Evolutionary conservation across 345 rosid species (phyloP), one percentile per base, ranked within the genome.

Genomic region (Limnanthes douglasii): DNA sequence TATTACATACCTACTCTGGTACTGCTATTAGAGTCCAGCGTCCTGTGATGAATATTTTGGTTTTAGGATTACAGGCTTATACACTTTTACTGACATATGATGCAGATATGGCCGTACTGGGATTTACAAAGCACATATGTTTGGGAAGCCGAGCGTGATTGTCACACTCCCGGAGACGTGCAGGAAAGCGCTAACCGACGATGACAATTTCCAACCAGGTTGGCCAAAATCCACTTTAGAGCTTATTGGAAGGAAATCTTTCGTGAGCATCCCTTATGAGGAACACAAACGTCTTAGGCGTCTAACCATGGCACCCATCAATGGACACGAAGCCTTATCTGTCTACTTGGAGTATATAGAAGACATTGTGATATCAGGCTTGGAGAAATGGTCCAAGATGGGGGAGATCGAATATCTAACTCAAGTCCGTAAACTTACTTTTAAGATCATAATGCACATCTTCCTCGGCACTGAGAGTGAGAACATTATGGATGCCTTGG

Each of bases 91-190:
- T n/a, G n/a, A n/a, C n/a, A n/a, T 27, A 6, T 36, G 11, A 22
- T 60, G 65, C 64, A 78, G 95, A 48, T 83, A 44, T 23, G 97
- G 97, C 14, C 18, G 34, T 0, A 43, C 47, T 3, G 93, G 90
- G 29, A 50, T 88, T 7, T 88, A 88, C 64, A 88, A 78, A 57
- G 62, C 58, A 15, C 75, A 82, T 56, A 71, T 88, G 97, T 88
- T 83, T 34, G 97, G 93, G 37, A 67, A 35, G 34, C 97, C 90
- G 0, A 78, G 97, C 30, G 58, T 83, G 20, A 49, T 88, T 6
- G 95, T 88, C 1, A 83, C 97, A 3, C 46, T 50, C n/a, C 74
- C 86, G 3, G 97, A 79, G 17, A 43, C 80, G 2, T 71, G 83
- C 47, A 60, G 54, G 28, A 68, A 59, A 52, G 86, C 79, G 0